phyloP scores from a whole-genome alignment of 139 green algal genomes.

The Haematococcus lacustris region DNA sequence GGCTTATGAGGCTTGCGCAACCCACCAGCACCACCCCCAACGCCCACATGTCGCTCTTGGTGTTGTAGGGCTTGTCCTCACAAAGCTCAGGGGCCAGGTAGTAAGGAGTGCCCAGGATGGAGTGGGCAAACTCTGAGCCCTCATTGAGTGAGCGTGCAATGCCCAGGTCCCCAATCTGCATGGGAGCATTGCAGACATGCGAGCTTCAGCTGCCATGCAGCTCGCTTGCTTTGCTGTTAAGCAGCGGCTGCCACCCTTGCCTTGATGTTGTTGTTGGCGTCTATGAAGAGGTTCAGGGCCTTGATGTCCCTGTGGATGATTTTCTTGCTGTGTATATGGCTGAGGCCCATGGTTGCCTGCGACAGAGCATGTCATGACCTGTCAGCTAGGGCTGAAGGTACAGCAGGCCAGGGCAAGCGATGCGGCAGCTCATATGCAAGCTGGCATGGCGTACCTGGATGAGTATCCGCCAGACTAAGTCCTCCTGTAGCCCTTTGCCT shows the following conservation, averaged over 20 bases:
- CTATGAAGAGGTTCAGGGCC: constrained; percentile 60
- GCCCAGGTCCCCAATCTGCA: constrained; percentile 64
- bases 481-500: constrained; percentile 41
- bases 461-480: constrained; percentile 50
- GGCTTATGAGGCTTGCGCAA: neutral
- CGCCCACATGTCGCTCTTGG: constrained; percentile 67
- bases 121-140: constrained; percentile 31
- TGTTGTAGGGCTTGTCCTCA: constrained; percentile 77
- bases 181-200: no score
- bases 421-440: no score
- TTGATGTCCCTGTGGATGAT: constrained; percentile 75
- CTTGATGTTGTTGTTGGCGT: constrained; percentile 48
- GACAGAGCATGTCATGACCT: no score
- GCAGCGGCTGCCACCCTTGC: constrained; percentile 2
- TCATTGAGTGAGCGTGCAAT: constrained; percentile 51
- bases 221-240: no score
- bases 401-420: no score
- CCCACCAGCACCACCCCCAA: constrained; percentile 52
- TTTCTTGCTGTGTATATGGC: constrained; percentile 49
- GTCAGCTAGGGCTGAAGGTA: no score
- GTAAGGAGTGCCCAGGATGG: constrained; percentile 54
- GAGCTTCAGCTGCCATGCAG: no score
- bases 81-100: constrained; percentile 73
- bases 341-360: constrained; percentile 37
- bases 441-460: constrained; percentile 51